Conservation (phyloP, 2,329 filamentous ascomycete species). For the Penicillium sp. region DNA sequence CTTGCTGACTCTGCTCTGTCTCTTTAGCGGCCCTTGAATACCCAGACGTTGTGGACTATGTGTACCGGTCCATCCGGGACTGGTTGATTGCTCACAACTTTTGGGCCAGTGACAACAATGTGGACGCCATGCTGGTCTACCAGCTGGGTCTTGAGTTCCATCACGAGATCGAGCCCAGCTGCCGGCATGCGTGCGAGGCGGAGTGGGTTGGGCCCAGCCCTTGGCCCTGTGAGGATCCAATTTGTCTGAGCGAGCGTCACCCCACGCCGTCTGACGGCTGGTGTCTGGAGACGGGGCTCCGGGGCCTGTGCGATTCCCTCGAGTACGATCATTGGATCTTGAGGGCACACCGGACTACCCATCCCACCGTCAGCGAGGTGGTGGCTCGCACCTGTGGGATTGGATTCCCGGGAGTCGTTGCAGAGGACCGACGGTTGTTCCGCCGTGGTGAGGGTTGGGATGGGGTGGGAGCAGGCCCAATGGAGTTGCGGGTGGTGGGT, state of each 20-base stretch:
- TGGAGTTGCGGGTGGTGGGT: conserved; percentile 33
- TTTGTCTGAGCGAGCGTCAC: conserved; percentile 25
- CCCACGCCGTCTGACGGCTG: conserved; percentile 17
- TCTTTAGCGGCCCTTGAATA: conserved; percentile 28
- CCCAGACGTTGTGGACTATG: conserved; percentile 26
- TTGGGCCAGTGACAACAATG: conserved; percentile 8
- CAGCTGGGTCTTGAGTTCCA: conserved; percentile 29
- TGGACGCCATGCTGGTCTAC: conserved; percentile 23
- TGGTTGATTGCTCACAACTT: conserved; percentile 19
- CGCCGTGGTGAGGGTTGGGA: conserved; percentile 37
- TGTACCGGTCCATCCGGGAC: conserved; percentile 37
- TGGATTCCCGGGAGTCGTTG: conserved; percentile 28
- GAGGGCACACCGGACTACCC: conserved; percentile 30
- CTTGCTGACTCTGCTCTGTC: conserved; percentile 3
- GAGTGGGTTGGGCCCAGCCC: conserved; percentile 32
- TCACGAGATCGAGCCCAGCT: conserved; percentile 13
- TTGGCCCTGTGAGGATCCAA: conserved; percentile 26
- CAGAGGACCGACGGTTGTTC: conserved; percentile 26
- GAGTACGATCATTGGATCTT: conserved; percentile 34
- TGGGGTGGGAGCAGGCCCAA: conserved; percentile 28
- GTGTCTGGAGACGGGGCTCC: conserved; percentile 16
- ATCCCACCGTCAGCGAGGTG: conserved; percentile 25
- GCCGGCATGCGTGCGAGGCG: conserved; percentile 32
- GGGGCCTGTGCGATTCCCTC: conserved; percentile 20
- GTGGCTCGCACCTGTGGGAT: conserved; percentile 26